A percentile compares a stretch with the other conserved stretches of the same genome.
phyloP scores from a whole-genome alignment of 1,284 basidiomycete genomes.

The Apiotrichum gamsii region DNA sequence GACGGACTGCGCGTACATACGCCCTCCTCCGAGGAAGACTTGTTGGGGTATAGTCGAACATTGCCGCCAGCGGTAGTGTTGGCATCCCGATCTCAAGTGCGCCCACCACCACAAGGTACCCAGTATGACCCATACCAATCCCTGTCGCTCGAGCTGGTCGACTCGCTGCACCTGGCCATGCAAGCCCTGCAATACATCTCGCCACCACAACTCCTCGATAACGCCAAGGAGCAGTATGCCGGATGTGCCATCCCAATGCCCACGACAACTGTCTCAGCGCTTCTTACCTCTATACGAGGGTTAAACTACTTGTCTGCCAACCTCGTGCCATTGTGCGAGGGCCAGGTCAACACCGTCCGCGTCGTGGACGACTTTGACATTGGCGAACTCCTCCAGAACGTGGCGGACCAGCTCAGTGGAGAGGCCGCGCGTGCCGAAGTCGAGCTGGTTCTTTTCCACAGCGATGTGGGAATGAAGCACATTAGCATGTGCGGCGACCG shows the following conservation, averaged over 20 bases:
- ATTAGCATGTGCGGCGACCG: constrained; percentile 78
- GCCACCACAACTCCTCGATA: constrained; percentile 79
- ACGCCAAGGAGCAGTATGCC: constrained; percentile 85
- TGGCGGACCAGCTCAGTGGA: constrained; percentile 77
- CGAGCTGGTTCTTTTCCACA: constrained; percentile 81
- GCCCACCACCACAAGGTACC: neutral
- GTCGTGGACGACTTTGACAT: constrained; percentile 54
- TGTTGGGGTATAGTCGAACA: too few relatives aligned
- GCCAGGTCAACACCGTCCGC: constrained; percentile 1
- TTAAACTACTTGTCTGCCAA: constrained; percentile 84
- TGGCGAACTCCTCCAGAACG: constrained; percentile 64
- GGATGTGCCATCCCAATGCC: constrained; percentile 78
- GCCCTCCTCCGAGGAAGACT: too few relatives aligned
- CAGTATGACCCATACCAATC: constrained; percentile 16
- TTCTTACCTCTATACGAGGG: constrained; percentile 81
- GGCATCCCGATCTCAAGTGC: neutral
- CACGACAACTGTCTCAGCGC: constrained; percentile 74
- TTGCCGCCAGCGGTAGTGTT: too few relatives aligned
- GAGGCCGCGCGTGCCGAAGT: constrained; percentile 73
- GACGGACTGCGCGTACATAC: too few relatives aligned
- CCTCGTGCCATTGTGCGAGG: constrained; percentile 43
- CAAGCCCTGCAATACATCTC: constrained; percentile 82
- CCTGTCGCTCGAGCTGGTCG: constrained; percentile 65
- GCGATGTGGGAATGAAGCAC: constrained; percentile 75
- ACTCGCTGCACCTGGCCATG: constrained; percentile 76